Percentiles rank a stretch among this genome's conserved stretches.
phyloP scores from a whole-genome alignment of 2,329 filamentous ascomycete genomes.

The Fusarium globosum region DNA sequence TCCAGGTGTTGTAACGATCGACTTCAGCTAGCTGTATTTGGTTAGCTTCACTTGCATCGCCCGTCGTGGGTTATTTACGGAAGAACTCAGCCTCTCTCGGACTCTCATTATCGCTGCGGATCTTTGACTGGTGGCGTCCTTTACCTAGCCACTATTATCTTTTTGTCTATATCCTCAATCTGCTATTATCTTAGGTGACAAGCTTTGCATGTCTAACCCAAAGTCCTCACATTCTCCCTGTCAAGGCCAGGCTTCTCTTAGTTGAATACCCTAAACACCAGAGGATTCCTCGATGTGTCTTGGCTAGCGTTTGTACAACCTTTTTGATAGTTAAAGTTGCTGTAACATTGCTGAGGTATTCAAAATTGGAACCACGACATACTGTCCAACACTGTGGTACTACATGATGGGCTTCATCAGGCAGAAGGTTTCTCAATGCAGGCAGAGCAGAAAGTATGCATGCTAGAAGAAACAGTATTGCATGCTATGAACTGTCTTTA shows the following conservation, averaged over 20 bases:
- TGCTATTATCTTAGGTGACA: too few species aligned
- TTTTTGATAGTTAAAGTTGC: accelerated
- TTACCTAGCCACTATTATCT: accelerated
- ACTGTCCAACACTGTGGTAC: too few species aligned
- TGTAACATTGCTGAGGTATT: neutral
- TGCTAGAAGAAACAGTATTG: too few species aligned
- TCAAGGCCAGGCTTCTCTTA: too few species aligned
- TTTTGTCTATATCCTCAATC: too few species aligned
- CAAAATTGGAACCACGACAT: neutral
- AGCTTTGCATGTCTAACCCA: neutral
- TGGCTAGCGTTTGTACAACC: accelerated
- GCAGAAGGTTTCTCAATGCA: too few species aligned
- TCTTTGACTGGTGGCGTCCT: neutral
- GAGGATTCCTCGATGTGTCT: accelerated
- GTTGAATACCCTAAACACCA: neutral
- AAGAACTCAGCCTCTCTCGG: neutral
- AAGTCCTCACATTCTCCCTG: accelerated
- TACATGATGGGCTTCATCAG: neutral
- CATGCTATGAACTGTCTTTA: too few species aligned
- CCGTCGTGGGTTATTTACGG: neutral
- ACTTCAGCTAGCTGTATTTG: neutral
- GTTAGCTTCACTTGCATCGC: neutral
- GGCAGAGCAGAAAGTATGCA: too few species aligned
- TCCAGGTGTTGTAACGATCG: neutral
- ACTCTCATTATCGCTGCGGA: neutral